Evolutionary conservation across 768 basidiomycete genomes (phyloP), one percentile per base, ranked within the genome.

Genomic region (Collybia mongolica): DNA sequence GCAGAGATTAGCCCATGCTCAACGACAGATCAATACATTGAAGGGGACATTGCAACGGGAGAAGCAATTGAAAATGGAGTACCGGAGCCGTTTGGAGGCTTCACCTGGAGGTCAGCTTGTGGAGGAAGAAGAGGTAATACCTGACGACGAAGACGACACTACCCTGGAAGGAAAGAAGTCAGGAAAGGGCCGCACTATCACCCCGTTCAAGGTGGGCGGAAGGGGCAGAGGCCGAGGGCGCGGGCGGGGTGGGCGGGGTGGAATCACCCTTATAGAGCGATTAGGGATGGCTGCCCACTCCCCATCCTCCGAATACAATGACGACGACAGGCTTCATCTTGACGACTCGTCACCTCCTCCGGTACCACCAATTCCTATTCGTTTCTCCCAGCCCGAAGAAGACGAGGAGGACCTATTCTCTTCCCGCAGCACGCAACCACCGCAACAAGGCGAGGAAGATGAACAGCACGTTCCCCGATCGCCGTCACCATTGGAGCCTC

Each of bases 1-100:
- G 52, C 86, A 92, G 60, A 77, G 86, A 22, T 75, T 94, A 29
- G 87, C 90, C 9, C 91, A 93, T 65, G 89, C 93, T 3, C 90
- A 94, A 65, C 75, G 92, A 52, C 91, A 92, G 60, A 86, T 94
- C 60, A 79, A 75, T 54, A 92, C 91, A 14, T 80, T 94, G 53
- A 89, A 90, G 60, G 81, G 86, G 42, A 84, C 85, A 0, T 65
- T 94, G 46, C 82, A 83, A 60, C 77, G 91, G 51, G 93, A 94
- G 77, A 93, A 92, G 70, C 86, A 90, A 71, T 71, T 84, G 48
- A 81, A 86, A 28, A 80, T 91, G 62, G 85, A 86, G 47, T 81
- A 82, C 51, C 73, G 71, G 60, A 72, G 83, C 49, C 76, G 75
- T 61, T 67, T 86, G 20, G 76, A 77, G 46, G 68, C 73, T 66